Conservation (phyloP, 495 filamentous ascomycete species). For the Lasiosphaeriaceae sp. region DNA sequence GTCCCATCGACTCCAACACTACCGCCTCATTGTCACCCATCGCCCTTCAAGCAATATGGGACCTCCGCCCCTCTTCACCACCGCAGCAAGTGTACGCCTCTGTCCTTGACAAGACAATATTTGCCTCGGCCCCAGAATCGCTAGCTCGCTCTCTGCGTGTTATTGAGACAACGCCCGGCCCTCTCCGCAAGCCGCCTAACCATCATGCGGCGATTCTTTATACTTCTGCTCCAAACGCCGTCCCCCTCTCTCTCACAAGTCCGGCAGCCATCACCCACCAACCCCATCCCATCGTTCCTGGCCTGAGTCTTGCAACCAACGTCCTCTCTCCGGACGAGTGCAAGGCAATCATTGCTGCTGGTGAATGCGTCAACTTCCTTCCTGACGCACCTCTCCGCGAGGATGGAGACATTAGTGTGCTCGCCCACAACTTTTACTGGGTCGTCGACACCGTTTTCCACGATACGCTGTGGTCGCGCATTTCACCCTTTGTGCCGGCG, state of each 20-base stretch:
- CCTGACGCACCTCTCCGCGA: constrained; percentile 44
- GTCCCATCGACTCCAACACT: constrained; percentile 32
- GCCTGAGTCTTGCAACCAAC: constrained; percentile 34
- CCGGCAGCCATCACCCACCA: constrained; percentile 29
- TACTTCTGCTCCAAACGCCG: constrained; percentile 32
- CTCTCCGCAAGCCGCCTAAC: constrained; percentile 46
- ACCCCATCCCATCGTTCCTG: constrained; percentile 39
- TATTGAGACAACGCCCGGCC: constrained; percentile 41
- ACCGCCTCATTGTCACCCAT: constrained; percentile 23
- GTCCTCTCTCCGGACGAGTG: constrained; percentile 39
- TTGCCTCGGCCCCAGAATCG: constrained; percentile 13
- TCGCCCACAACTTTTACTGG: constrained; percentile 53
- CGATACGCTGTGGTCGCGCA: constrained; percentile 39
- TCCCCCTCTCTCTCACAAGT: constrained; percentile 25
- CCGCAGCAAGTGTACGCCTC: constrained; percentile 28
- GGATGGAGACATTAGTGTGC: constrained; percentile 41
- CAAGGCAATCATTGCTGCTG: constrained; percentile 42
- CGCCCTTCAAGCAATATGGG: constrained; percentile 31
- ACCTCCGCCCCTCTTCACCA: constrained; percentile 20
- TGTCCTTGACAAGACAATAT: constrained; percentile 34
- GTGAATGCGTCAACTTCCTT: constrained; percentile 40
- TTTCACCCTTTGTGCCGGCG: constrained; percentile 35
- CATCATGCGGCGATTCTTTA: constrained; percentile 43
- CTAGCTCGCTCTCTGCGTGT: constrained; percentile 27
- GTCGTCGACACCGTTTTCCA: constrained; percentile 40